Evolutionary conservation across 192 early-diverging fungal genomes (phyloP), one percentile per base, ranked within the genome.

Genomic region (Phycomyces nitens): DNA sequence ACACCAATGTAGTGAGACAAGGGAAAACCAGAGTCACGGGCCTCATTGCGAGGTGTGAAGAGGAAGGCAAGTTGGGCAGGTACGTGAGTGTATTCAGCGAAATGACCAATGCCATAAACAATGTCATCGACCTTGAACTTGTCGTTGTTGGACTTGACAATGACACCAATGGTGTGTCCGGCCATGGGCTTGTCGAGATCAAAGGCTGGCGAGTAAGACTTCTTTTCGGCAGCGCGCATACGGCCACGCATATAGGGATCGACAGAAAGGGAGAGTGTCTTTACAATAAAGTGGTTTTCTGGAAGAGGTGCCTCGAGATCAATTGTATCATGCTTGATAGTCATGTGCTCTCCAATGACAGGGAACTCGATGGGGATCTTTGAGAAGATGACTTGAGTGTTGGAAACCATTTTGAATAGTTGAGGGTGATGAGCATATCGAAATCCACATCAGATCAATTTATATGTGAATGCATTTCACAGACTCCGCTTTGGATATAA

Each of bases 181-280:
- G 58, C 53, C 44, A 94, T 68, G 7, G 89, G 80, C 50, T 89
- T 58, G 38, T 87, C 89, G 15, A 89, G n/a, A 12, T 56, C 39
- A 68, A 83, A 90, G 8, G 76, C 56, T 14, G 64, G 39, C 27
- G 79, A 56, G 57, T 88, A 82, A 3, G 70, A 68, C 22, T 76
- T 77, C 11, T 64, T 67, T 5, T 53, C 59, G 9, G 68, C 26
- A 5, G 64, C 65, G 40, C 83, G 72, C 82, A 94, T 92, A 54
- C 87, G 85, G 29, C 75, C 78, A 53, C 81, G 77, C 84, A 88
- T 84, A 72, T 93, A 92, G 7, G 88, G 91, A 71, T 92, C 90
- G 11, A 91, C 68, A 7, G 88, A 90, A 20, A 93, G 60, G 53
- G 75, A 84, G n/a, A 84, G 76, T 43, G 78, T 80, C 34, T 88